These are phyloP conservation scores for Phyllosticta capitalensis DNA, from an alignment of 2,329 filamentous ascomycete species.

Conservation along the genomic window DNA sequence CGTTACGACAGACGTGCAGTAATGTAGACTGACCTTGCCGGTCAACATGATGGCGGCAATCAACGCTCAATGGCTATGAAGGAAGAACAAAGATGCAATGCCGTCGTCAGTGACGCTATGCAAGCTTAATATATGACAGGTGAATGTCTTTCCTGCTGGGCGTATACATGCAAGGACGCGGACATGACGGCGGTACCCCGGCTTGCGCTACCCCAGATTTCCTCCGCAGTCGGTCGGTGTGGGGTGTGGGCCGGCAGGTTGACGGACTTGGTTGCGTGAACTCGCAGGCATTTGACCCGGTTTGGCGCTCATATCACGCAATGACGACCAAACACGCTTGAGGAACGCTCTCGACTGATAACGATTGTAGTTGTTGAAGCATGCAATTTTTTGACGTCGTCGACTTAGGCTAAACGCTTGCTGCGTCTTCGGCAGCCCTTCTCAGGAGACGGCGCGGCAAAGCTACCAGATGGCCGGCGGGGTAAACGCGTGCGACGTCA, in stretches of 20 bases:
- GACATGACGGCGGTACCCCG: background rate
- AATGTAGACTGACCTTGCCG: background rate
- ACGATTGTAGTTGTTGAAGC: no score
- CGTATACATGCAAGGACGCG: background rate
- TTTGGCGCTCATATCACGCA: background rate
- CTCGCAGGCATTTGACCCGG: background rate
- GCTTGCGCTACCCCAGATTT: background rate
- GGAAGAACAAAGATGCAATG: background rate
- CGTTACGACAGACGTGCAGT: background rate
- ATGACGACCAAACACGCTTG: background rate
- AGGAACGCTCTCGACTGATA: no score
- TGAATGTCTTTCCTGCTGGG: background rate
- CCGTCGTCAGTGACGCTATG: background rate
- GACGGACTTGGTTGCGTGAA: background rate
- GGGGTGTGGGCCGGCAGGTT: background rate
- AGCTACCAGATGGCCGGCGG: background rate
- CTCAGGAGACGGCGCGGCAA: background rate
- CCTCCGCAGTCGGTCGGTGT: background rate
- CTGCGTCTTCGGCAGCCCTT: no score
- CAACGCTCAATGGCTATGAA: background rate
- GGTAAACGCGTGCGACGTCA: background rate
- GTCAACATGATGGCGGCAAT: conserved; percentile 4
- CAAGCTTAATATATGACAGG: background rate
- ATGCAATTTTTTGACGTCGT: no score
- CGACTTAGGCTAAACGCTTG: no score